Evolutionary conservation across 1,139 yeast genomes (phyloP), one percentile per base, ranked within the genome.

Genomic region (Pichia terricola): DNA sequence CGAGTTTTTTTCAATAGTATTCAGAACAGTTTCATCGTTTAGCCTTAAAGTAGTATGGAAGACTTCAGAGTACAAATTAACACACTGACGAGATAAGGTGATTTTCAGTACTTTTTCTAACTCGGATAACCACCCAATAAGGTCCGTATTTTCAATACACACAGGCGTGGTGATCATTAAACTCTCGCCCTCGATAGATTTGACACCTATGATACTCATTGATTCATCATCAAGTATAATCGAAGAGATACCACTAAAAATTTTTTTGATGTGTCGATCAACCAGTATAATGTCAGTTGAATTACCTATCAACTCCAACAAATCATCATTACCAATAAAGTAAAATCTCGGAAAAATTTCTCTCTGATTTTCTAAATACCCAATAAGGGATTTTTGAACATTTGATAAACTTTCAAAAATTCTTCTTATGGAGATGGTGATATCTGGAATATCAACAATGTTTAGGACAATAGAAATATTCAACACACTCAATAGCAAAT

Each of bases 291-390:
- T 60, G 52, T 81, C 75, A 7, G 63, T 64, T 0, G 80, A 68
- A 46, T 80, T 73, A 4, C 96, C 96, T 44, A 91, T 74, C 37
- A 91, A 74, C 50, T 87, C 95, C 35, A 91, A 65, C 36, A 91
- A 66, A 58, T 89, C 96, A 51, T 88, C 96, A 57, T 91, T 91
- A 5, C 97, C 96, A 35, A 91, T 67, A 57, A 91, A 89, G 55
- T 82, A 88, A 48, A 89, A 83, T 39, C 97, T 69, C 0, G 96
- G 91, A 55, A 83, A 89, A 2, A 72, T 51, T 40, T 76, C 82
- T 51, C 97, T 67, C 56, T 89, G 95, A 39, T 73, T 75, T 54
- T 89, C 96, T 40, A 89, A 68, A 58, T 81, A 91, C 16, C 85
- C 94, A 2, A 81, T 71, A 22, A 91, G 69, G 0, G 96, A 81